Conservation (phyloP, 225 moss, liverwort and hornwort species). For the Neckera pumila region DNA sequence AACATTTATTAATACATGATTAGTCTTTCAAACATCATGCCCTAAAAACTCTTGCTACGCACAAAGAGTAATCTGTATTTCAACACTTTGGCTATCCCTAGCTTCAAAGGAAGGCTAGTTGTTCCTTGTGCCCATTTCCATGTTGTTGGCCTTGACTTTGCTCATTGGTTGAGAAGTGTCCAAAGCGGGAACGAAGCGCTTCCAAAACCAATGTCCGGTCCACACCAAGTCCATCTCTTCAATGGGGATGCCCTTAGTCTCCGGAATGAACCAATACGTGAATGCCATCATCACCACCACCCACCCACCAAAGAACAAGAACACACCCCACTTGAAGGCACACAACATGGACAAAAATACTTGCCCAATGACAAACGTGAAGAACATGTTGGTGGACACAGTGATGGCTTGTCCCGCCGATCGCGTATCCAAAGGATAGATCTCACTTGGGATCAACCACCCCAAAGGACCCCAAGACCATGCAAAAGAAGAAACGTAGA, state of each 20-base stretch:
- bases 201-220: constrained; percentile 39
- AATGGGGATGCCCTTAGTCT: constrained; percentile 48
- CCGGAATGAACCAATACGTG: constrained; percentile 24
- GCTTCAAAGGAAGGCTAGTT: neutral
- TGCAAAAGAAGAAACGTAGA: neutral
- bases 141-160: neutral
- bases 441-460: neutral
- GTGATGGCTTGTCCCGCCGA: constrained; percentile 1
- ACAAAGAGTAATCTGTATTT: neutral
- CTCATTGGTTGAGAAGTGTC: neutral
- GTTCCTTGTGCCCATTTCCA: neutral
- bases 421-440: neutral
- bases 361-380: constrained; percentile 11
- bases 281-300: constrained; percentile 33
- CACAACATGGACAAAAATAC: constrained; percentile 5
- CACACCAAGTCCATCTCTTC: constrained; percentile 42
- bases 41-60: neutral
- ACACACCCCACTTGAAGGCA: neutral
- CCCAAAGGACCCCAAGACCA: constrained; percentile 9
- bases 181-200: neutral
- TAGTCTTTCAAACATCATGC: neutral
- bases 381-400: neutral
- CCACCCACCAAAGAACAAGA: constrained; percentile 1
- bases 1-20: neutral
- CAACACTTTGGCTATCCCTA: neutral